Evolutionary conservation across 176 grass and related monocot genomes (phyloP), one percentile per base, ranked within the genome.

Genomic region (Rhynchospora breviuscula): DNA sequence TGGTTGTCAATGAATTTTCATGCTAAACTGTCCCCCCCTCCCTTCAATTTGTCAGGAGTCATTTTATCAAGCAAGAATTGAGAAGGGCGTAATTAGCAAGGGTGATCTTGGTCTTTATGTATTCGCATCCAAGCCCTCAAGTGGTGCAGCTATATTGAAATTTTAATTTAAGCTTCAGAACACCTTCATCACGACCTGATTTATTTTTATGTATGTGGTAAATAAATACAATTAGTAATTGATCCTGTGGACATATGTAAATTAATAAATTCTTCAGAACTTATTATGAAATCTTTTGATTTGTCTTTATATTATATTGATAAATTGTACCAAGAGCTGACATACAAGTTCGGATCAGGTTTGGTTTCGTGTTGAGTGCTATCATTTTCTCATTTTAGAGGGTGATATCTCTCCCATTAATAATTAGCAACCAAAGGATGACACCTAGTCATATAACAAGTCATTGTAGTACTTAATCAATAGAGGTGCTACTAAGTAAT

Each of bases 51-150:
- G 6, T 51, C 82, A 95, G 95, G 92, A 98, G 63, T 90, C 63
- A 53, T 98, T 86, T 79, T 95, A 93, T 75, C 88, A 98, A 52
- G 89, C 84, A 13, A 90, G 95, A 88, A 90, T 98, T n/a, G 83
- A 95, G 10, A 62, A 87, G 51, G 90, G 95, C 48, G n/a, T 98
- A 23, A 91, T 98, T 56, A 86, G 83, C 59, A 85, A 91, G 82
- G 82, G 63, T 2, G 87, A 98, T 59, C 84, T 98, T 8, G 92
- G 89, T 7, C 86, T 93, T 5, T 95, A 95, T 49, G 82, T 98
- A 10, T 98, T 98, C 11, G 92, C 95, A 7, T 98, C 95, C 12
- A 98, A 93, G 86, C 95, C 95, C n/a, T 98, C 95, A 15, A 98
- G 95, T 59, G 95, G 92, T 21, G 92, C 95, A 43, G 90, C 95